Evolutionary conservation across 2,329 filamentous ascomycete genomes (phyloP), one percentile per base, ranked within the genome.

Genomic region (Malbranchea zuffiana): DNA sequence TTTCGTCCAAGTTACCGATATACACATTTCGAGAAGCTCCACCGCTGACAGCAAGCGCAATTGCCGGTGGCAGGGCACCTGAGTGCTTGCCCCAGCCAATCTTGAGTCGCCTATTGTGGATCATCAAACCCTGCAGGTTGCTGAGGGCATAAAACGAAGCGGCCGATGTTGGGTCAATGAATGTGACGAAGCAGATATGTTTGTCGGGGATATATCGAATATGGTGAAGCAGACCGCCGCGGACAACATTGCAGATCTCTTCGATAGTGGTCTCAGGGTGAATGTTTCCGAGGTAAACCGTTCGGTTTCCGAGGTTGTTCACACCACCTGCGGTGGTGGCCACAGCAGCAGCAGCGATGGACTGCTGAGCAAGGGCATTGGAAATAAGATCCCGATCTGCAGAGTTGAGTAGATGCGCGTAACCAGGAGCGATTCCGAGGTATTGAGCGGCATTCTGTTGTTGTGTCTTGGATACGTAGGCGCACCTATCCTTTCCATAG

Each of bases 51-150:
- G 90, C 90, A 47, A 98, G 69, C 13, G 90, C 88, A 56, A 98
- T 96, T 5, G 90, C 90, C 13, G 90, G 87, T 25, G 90, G 90
- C 17, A 98, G 76, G 48, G 87, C 88, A 43, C 90, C 90, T 3
- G 90, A 98, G 63, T 98, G 90, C 71, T 98, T 98, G 47, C 90
- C 90, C 90, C 90, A 98, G 47, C 90, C 90, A 58, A 98, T 95
- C 74, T 98, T 98, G 49, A 98, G 70, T 36, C 90, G 80, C 46
- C 90, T 78, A 65, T 98, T 98, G 67, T 98, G 90, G 52, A 98
- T 98, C 90, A 98, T 98, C 47, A 98, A 68, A 16, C 90, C 90
- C 59, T 98, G 90, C 18, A 98, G 70, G 63, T 96, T 96, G 72
- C 87, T 95, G 42, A 98, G 69, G 27, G 90, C 90, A 53, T 95